phyloP scores from a whole-genome alignment of 805 yeast species.

The Ogataea degrootiae region DNA sequence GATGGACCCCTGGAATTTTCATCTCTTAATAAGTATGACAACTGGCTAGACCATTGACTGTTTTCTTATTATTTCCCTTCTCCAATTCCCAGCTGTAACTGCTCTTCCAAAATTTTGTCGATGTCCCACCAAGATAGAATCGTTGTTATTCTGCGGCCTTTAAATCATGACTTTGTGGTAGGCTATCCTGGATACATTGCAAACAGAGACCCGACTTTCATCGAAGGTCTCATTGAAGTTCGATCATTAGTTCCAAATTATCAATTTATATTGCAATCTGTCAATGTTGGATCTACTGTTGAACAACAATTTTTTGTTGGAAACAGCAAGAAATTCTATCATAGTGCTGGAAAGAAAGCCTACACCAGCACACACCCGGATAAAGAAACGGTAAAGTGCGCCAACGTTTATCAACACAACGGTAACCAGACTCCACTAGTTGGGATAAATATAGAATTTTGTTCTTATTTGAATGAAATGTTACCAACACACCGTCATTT shows the following conservation, averaged over 20 bases:
- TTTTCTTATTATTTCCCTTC: too few species aligned
- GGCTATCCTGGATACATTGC: constrained; percentile 1
- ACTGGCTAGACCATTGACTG: too few species aligned
- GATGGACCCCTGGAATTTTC: too few species aligned
- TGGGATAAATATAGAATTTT: constrained; percentile 1
- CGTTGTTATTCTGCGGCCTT: background rate
- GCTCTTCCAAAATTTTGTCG: too few species aligned
- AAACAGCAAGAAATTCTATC: background rate
- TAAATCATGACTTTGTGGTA: background rate
- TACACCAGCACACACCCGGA: background rate
- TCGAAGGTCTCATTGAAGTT: background rate
- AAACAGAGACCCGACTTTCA: background rate
- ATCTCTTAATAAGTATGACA: too few species aligned
- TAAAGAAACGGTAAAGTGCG: background rate
- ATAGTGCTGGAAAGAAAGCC: background rate
- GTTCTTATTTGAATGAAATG: background rate
- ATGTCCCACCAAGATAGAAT: constrained; percentile 1
- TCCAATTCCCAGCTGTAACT: too few species aligned
- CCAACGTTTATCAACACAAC: background rate
- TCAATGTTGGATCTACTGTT: background rate
- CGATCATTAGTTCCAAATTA: background rate
- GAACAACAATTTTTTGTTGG: constrained; percentile 1
- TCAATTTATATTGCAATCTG: background rate
- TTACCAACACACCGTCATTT: constrained; percentile 1
- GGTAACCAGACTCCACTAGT: background rate